phyloP scores from a whole-genome alignment of 129 eudicot species.

The Centaurea solstitialis region DNA sequence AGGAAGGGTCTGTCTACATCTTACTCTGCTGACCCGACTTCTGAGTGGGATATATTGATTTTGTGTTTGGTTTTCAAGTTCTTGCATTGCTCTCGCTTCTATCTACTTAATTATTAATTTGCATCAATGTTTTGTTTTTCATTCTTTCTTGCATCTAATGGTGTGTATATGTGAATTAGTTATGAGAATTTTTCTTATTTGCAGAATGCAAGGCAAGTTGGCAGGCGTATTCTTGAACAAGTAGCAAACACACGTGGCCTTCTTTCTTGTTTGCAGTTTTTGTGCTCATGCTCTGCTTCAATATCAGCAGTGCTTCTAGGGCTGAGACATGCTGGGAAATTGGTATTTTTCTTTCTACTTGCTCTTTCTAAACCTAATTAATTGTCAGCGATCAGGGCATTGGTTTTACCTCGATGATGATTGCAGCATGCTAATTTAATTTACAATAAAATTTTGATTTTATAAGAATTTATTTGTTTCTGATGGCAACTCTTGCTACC shows the following conservation, averaged over 20 bases:
- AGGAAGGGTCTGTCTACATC: not conserved
- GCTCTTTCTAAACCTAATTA: not conserved
- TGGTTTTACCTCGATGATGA: not conserved
- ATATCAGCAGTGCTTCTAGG: slow-evolving; percentile 60
- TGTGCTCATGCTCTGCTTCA: slow-evolving; percentile 66
- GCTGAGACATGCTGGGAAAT: slow-evolving; percentile 70
- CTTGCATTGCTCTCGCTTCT: not conserved
- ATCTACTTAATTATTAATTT: not conserved
- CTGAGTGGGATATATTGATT: not conserved
- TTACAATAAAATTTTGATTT: not conserved
- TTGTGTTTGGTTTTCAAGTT: not conserved
- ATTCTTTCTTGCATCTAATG: slow-evolving; percentile 15
- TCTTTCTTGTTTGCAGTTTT: slow-evolving; percentile 79
- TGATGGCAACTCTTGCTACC: not conserved
- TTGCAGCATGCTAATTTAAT: slow-evolving; percentile 13
- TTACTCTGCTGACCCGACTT: not conserved
- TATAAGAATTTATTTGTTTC: slow-evolving; percentile 6
- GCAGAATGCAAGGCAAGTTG: slow-evolving; percentile 87
- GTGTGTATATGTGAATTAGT: not conserved
- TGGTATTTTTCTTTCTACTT: slow-evolving; percentile 44
- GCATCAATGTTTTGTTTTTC: not conserved
- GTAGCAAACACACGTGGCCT: slow-evolving; percentile 75
- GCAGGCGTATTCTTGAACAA: slow-evolving; percentile 80
- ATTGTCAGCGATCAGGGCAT: not conserved
- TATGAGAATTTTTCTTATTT: slow-evolving; percentile 27